Evolutionary conservation across 2,329 filamentous ascomycete species (phyloP).

Genomic region (Neocucurbitaria cava): DNA sequence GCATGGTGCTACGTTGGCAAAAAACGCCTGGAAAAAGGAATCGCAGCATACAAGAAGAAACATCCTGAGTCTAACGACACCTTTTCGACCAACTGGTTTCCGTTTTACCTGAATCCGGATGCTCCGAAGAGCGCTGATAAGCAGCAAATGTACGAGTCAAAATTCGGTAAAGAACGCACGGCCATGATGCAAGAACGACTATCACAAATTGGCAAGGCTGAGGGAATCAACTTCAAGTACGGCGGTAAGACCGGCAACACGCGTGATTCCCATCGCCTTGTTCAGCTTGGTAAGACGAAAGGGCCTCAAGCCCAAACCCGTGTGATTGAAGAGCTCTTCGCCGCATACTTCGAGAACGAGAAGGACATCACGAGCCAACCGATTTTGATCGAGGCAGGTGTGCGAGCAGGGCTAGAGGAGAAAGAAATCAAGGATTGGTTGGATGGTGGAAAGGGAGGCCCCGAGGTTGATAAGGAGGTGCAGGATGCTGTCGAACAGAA

Average conservation of each 20-base stretch:
- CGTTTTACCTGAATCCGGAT: conserved; percentile 80
- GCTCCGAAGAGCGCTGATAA: conserved; percentile 64
- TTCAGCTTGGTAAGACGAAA: conserved; percentile 71
- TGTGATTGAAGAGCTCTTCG: conserved; percentile 50
- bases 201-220: conserved; percentile 62
- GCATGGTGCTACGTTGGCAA: conserved; percentile 76
- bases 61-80: conserved; percentile 69
- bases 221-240: conserved; percentile 77
- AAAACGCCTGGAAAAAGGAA: conserved; percentile 75
- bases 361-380: conserved; percentile 54
- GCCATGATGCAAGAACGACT: conserved; percentile 66
- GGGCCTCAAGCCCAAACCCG: conserved; percentile 56
- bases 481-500: conserved; percentile 54
- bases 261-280: conserved; percentile 74
- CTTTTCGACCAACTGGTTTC: conserved; percentile 76
- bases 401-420: conserved; percentile 53
- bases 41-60: conserved; percentile 68
- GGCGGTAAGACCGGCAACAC: conserved; percentile 77
- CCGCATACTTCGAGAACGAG: conserved; percentile 56
- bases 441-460: conserved; percentile 52
- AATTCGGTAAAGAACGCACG: conserved; percentile 69
- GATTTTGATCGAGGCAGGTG: conserved; percentile 51
- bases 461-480: conserved; percentile 57
- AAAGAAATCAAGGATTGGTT: conserved; percentile 54
- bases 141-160: conserved; percentile 64